Base-by-base conservation (phyloP, 768 basidiomycete species). In the Rhizopogon roseolus region DNA sequence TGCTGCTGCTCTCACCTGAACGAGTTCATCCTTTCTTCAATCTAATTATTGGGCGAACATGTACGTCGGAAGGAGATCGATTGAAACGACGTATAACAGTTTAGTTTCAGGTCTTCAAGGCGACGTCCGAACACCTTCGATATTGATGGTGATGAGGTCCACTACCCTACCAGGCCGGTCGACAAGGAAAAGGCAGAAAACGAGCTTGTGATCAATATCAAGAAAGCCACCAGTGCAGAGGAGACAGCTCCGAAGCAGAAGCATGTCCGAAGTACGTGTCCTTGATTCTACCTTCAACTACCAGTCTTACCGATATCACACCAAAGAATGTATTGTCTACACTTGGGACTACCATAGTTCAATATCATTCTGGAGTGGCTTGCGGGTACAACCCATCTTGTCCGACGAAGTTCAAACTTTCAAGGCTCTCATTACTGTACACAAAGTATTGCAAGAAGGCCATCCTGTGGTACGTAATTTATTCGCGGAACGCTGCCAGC, bases 271-370 rank as follows among this genome's bases (percentile, higher is more conserved):
- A 98, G 96, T 98, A 73, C 68, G 88, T 78, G 41, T 50, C 43
- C 42, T 55, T 50, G 49, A 55, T 57, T 49, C 60, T 54, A 32
- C 41, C 50, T 50, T 57, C 16, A 34, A 16, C 16, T 52, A 39
- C 36, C 43, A 22, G 28, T 28, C 27, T 53, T 46, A 14, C 55
- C 68, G 45, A 71, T 46, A 8, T 28, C 36, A 19, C 36, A 19
- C 32, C 8, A 9, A 69, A 98, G 96, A 98, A 76, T 93, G 90
- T 64, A 98, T 99, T 67, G 92, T 98, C 25, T 99, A 94, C 71
- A 98, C 97, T 6, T 98, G 95, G 95, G 97, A 99, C 70, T 98
- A 98, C 65, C 95, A 98, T 64, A 90, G 94, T 17, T 98, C 95
- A 36, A 86, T 92, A 62, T 95, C 95, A 6, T 98, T 98, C 68